Evolutionary conservation across 192 early-diverging fungal genomes (phyloP).

Genomic region (Entomortierella lignicola): DNA sequence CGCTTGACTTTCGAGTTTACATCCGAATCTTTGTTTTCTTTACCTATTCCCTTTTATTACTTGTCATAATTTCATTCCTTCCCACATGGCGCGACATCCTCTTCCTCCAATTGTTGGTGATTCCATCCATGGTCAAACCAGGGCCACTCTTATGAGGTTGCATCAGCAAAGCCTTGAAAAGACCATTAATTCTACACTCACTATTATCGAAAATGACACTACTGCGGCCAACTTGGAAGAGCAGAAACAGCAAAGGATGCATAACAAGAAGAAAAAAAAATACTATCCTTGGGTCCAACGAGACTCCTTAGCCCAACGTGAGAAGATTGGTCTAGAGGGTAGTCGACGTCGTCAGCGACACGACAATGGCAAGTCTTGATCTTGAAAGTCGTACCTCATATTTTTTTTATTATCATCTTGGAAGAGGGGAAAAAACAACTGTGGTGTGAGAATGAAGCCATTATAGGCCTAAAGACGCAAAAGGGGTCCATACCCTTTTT

Average conservation of each 20-base stretch:
- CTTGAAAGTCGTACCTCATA: neutral
- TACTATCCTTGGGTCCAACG: conserved; percentile 44
- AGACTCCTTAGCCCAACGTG: conserved; percentile 52
- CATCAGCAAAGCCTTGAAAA: conserved; percentile 37
- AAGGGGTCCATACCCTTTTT: neutral
- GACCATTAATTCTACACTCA: conserved; percentile 33
- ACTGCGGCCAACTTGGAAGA: conserved; percentile 6
- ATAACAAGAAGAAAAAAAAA: conserved; percentile 55
- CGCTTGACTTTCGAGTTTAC: neutral
- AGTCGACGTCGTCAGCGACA: conserved; percentile 61
- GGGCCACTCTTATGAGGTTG: conserved; percentile 26
- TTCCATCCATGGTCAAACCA: conserved; percentile 42
- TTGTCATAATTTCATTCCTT: neutral
- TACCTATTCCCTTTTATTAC: neutral
- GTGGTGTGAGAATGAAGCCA: conserved; percentile 6
- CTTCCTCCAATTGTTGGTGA: conserved; percentile 20
- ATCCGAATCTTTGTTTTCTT: neutral
- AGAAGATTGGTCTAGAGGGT: conserved; percentile 61
- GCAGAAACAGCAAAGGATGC: conserved; percentile 11
- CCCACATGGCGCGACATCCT: conserved; percentile 42
- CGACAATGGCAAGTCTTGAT: conserved; percentile 63
- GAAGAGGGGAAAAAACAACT: neutral
- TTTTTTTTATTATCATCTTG: neutral
- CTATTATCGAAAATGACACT: conserved; percentile 29
- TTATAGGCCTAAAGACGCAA: conserved; percentile 23